These are phyloP conservation scores for Hypoxylon sp. DNA, from an alignment of 2,329 filamentous ascomycete genomes.

Conservation along the genomic window DNA sequence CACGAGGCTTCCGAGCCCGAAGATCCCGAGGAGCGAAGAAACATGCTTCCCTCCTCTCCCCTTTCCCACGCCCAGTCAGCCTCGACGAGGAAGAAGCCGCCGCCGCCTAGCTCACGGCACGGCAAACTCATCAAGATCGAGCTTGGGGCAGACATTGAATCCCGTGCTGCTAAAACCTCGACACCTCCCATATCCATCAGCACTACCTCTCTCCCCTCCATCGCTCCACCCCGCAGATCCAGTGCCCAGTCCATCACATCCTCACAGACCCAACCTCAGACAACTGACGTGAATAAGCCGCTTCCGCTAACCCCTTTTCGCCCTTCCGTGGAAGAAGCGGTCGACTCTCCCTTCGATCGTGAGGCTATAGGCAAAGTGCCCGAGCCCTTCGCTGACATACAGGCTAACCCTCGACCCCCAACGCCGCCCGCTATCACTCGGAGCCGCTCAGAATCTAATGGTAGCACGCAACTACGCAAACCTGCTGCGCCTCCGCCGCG, in stretches of 20 bases:
- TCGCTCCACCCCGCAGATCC: constrained; percentile 36
- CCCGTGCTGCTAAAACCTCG: constrained; percentile 23
- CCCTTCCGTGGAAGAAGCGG: constrained; percentile 60
- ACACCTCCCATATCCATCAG: constrained; percentile 31
- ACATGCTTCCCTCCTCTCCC: constrained; percentile 49
- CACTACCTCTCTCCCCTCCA: constrained; percentile 43
- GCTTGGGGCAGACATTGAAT: constrained; percentile 55
- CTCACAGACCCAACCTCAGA: constrained; percentile 52
- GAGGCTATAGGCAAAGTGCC: constrained; percentile 65
- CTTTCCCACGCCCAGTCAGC: constrained; percentile 39
- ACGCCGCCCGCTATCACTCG: constrained; percentile 55
- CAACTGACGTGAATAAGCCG: constrained; percentile 71
- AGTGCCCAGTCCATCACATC: constrained; percentile 44
- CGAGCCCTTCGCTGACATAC: constrained; percentile 54
- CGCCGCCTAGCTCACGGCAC: constrained; percentile 79
- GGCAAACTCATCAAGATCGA: constrained; percentile 76
- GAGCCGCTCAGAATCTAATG: constrained; percentile 48
- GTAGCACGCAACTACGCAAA: constrained; percentile 51
- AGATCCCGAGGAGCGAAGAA: constrained; percentile 58
- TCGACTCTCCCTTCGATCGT: constrained; percentile 65
- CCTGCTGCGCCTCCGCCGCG: constrained; percentile 65
- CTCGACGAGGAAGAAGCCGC: constrained; percentile 67
- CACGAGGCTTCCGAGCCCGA: constrained; percentile 68
- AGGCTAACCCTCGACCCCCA: constrained; percentile 53
- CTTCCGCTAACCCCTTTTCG: constrained; percentile 66